Base-by-base conservation (phyloP, 345 rosid species). In the Brassica juncea region DNA sequence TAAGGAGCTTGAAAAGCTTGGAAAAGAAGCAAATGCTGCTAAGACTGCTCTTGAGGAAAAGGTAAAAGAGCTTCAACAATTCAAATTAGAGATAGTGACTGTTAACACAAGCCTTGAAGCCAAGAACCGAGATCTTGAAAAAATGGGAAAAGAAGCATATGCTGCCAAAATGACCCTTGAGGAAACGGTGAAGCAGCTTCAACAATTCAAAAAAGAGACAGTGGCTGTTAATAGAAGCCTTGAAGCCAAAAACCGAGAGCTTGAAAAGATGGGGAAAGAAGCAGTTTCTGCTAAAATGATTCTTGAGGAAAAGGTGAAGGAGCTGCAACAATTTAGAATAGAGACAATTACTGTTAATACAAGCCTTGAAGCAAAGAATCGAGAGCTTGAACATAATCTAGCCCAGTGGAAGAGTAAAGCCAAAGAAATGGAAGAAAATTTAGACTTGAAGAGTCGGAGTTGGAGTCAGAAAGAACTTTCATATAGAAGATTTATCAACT, bases 401-500 rank as follows among this genome's bases (percentile, higher is more conserved):
- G 80, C 70, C 74, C 85, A 80, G n/a, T 86, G 90, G 76, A 85
- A 77, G 75, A 80, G 72, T 71, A 86, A 80, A 83, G 84, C 85
- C 42, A 86, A 73, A 82, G 85, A 82, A 68, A 67, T 86, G 9
- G 89, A 89, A 82, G 86, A 78, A 73, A 69, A 78, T 71, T 83
- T 81, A 1, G 83, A 87, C 57, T 66, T 87, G 4, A 84, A 80
- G 84, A 57, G 54, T 32, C 76, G 70, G 73, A 83, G 59, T 8
- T 93, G 92, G 94, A 87, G 62, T 68, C 87, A 72, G 86, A 93
- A 89, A 85, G 86, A 86, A 74, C 80, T 72, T 57, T 72, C 54
- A 19, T 87, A 78, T 74, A 80, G 78, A 75, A 75, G 70, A 2
- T 82, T 86, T 75, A 71, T 85, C 67, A 87, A 82, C 55, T 80